Percentiles rank a stretch among this genome's conserved stretches.
phyloP scores from a whole-genome alignment of 2,329 filamentous ascomycete species.

The Ophiostoma sp. region DNA sequence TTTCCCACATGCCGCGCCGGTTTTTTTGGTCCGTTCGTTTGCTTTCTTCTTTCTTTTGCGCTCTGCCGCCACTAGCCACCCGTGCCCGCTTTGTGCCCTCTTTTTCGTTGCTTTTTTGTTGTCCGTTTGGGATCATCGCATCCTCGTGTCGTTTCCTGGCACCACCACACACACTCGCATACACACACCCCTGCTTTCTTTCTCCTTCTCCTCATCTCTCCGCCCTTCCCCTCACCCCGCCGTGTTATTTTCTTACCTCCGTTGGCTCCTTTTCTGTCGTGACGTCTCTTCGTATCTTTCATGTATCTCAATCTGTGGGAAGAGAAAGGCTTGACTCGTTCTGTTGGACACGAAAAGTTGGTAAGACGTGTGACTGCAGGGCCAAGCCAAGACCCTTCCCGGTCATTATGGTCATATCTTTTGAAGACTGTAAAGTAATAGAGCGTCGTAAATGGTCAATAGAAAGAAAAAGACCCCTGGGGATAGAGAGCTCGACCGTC shows the following conservation, averaged over 20 bases:
- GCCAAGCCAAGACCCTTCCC: background rate
- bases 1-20: conserved; percentile 5
- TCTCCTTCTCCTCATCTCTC: background rate
- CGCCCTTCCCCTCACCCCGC: conserved; percentile 14
- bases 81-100: background rate
- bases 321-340: background rate
- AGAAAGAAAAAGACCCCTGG: background rate
- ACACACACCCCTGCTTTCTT: background rate
- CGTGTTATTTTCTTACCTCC: background rate
- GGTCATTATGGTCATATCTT: background rate
- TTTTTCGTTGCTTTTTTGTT: background rate
- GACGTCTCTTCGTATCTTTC: background rate
- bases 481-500: background rate
- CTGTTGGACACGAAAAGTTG: conserved; percentile 1
- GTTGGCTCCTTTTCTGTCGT: background rate
- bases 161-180: background rate
- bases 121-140: background rate
- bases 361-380: conserved; percentile 1
- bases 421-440: background rate
- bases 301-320: background rate
- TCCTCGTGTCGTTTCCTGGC: background rate
- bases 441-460: background rate
- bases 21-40: background rate
- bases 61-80: background rate
- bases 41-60: background rate